Base-by-base conservation (phyloP, 2,329 filamentous ascomycete genomes). In the Moelleriella libera region DNA sequence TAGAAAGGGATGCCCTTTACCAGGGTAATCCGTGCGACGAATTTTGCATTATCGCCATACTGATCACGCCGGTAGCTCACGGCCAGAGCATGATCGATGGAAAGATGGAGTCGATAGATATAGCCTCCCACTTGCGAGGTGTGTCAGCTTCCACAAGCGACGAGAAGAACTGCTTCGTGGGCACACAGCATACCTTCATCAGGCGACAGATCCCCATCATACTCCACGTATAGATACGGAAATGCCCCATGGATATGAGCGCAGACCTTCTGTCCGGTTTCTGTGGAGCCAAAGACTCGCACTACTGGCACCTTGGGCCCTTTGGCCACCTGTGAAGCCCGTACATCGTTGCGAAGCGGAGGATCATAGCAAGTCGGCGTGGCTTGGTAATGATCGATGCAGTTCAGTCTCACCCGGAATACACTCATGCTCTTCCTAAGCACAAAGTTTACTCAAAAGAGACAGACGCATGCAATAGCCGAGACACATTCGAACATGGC, bases 1-100 rank as follows among this genome's bases (percentile, higher is more conserved):
- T 94, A 98, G 67, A 96, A 98, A 0, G 94, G 92, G 21, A 94
- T 74, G 4, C 88, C 92, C 63, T 98, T 97, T 52, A 94, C 84
- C 5, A 96, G 71, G 6, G 85, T 90, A 59, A 98, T 88, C 54
- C 94, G 84, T 30, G 88, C 90, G 39, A 97, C 88, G 60, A 85
- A 96, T 58, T 65, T 73, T 12, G 75, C 72, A 41, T 77, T 75
- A 51, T 80, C 83, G 47, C 76, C 76, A 59, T 83, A 77, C 31
- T 78, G 72, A 64, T 90, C 85, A 45, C 82, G 80, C 47, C 87
- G 80, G 62, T 92, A 96, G 61, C 85, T 89, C 43, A 89, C 74
- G 21, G 88, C 85, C 44, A 98, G 71, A 0, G 89, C 92, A 68
- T 88, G 85, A 55, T 98, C 89, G 56, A 97, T 90, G 6, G 88